These are phyloP conservation scores for Eucalyptus cladocalyx DNA, from an alignment of 345 rosid genomes.

Conservation along the genomic window DNA sequence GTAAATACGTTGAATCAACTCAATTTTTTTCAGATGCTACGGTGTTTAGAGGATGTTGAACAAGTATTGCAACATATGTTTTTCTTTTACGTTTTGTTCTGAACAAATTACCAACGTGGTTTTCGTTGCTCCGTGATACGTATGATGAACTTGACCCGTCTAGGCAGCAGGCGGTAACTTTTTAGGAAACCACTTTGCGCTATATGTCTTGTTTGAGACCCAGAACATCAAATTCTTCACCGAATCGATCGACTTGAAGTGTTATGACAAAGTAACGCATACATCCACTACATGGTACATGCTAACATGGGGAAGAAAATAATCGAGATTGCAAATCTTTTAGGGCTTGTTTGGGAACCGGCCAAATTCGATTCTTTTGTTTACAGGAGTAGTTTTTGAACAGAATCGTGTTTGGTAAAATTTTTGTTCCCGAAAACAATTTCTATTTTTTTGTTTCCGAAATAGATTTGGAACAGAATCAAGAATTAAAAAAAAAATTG, in stretches of 20 bases:
- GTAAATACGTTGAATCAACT: neutral
- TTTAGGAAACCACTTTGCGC: neutral
- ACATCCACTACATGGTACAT: neutral
- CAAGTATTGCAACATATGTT: neutral
- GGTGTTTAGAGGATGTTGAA: neutral
- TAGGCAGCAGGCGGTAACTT: neutral
- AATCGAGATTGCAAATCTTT: neutral
- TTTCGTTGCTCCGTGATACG: neutral
- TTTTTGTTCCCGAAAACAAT: rapidly evolving
- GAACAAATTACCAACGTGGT: neutral
- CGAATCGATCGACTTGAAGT: neutral
- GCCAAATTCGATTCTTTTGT: no score
- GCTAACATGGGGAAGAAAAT: neutral
- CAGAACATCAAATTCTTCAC: neutral
- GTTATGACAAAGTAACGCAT: neutral
- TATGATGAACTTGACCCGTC: neutral
- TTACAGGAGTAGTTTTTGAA: rapidly evolving
- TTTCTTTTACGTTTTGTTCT: neutral
- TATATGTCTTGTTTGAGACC: neutral
- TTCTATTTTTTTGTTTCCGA: rapidly evolving
- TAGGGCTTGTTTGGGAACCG: no score
- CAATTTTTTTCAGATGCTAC: neutral
- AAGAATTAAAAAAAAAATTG: rapidly evolving
- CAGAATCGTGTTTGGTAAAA: rapidly evolving
- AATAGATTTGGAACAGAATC: rapidly evolving